Conservation (phyloP, 179 eudicot species). For the Sideroxylon spinosum region DNA sequence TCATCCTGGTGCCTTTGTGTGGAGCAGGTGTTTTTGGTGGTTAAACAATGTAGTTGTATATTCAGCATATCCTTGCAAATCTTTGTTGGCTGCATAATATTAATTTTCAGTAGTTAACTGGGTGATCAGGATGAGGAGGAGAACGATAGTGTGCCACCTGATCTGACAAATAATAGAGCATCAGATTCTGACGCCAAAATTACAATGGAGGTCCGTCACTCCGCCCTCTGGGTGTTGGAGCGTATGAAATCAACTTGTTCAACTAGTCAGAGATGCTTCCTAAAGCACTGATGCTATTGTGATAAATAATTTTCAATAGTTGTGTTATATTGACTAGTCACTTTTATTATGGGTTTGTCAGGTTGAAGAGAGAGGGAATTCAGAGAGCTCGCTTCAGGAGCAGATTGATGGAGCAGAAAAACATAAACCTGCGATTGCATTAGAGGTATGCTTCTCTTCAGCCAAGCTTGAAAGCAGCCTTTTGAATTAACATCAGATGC, state of each 20-base stretch:
- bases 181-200: constrained; percentile 21
- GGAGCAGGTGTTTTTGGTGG: neutral
- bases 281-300: neutral
- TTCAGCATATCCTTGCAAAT: neutral
- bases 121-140: constrained; percentile 39
- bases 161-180: constrained; percentile 24
- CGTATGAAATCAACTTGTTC: neutral
- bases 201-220: constrained; percentile 22
- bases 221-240: neutral
- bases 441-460: constrained; percentile 27
- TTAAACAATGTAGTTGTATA: neutral
- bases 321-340: neutral
- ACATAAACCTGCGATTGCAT: constrained; percentile 11
- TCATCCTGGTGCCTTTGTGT: constrained; percentile 4
- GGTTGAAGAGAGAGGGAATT: constrained; percentile 33
- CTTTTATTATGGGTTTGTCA: constrained; percentile 18
- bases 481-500: neutral
- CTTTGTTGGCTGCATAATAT: neutral
- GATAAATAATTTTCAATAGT: neutral
- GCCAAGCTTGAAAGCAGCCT: neutral
- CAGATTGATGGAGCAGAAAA: constrained; percentile 20
- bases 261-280: neutral
- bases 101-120: constrained; percentile 14
- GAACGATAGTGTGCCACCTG: constrained; percentile 14
- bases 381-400: constrained; percentile 24